These are phyloP conservation scores for Alternaria arborescens DNA, from an alignment of 2,329 filamentous ascomycete species.

Conservation along the genomic window DNA sequence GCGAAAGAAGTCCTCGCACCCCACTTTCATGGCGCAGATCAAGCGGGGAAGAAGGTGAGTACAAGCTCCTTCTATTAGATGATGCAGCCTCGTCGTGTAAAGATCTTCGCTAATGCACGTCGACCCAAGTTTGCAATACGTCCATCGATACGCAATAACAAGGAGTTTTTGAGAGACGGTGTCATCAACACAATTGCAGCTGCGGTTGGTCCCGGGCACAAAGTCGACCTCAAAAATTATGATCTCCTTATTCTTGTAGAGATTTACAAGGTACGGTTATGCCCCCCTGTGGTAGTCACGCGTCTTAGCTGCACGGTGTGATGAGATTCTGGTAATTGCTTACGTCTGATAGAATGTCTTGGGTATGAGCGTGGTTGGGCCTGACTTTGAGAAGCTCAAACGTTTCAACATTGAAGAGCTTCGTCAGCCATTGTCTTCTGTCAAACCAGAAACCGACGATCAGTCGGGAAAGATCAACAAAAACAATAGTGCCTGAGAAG, in stretches of 20 bases:
- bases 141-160: conserved; percentile 78
- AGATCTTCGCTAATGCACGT: conserved; percentile 29
- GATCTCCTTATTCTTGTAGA: conserved; percentile 83
- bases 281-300: conserved; percentile 23
- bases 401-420: conserved; percentile 81
- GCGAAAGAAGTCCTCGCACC: conserved; percentile 68
- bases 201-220: conserved; percentile 72
- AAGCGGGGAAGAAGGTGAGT: conserved; percentile 62
- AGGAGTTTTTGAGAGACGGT: conserved; percentile 69
- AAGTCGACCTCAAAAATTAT: conserved; percentile 78
- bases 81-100: conserved; percentile 15
- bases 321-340: conserved; percentile 27
- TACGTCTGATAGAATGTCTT: conserved; percentile 68
- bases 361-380: conserved; percentile 80
- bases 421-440: conserved; percentile 59
- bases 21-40: conserved; percentile 67
- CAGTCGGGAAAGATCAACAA: conserved; percentile 8
- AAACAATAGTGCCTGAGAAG: conserved; percentile 21
- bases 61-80: conserved; percentile 15
- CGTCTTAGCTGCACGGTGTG: conserved; percentile 4
- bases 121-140: conserved; percentile 78
- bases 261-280: conserved; percentile 75
- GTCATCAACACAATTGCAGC: conserved; percentile 77
- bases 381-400: conserved; percentile 77
- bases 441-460: conserved; percentile 8